Percentiles rank a stretch among this genome's conserved stretches.
Evolutionary conservation across 1,139 yeast species (phyloP).

Genomic region (Suhomyces bolitotheri): DNA sequence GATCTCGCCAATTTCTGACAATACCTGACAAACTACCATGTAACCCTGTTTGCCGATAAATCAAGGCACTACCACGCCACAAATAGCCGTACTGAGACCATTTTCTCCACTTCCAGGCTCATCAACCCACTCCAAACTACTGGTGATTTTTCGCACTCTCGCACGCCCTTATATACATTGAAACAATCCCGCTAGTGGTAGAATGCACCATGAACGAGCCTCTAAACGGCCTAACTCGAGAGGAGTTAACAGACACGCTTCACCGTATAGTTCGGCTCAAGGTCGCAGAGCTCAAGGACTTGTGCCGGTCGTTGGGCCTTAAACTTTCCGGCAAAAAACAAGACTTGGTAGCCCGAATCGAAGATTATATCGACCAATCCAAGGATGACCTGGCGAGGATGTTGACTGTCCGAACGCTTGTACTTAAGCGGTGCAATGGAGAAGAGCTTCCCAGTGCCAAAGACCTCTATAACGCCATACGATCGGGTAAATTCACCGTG

Average conservation of each 20-base stretch:
- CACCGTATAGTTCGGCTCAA: constrained; percentile 16
- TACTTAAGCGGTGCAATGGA: constrained; percentile 36
- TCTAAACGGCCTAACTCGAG: constrained; percentile 12
- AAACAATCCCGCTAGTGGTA: too few relatives aligned
- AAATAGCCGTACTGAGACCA: too few relatives aligned
- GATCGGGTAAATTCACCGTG: constrained; percentile 15
- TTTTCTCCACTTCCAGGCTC: too few relatives aligned
- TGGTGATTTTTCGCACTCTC: too few relatives aligned
- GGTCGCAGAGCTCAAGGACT: constrained; percentile 22
- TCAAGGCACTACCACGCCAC: too few relatives aligned
- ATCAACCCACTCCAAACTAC: too few relatives aligned
- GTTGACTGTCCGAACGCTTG: constrained; percentile 43
- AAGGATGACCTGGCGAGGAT: constrained; percentile 42
- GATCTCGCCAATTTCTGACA: too few relatives aligned
- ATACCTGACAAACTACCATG: too few relatives aligned
- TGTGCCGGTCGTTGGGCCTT: constrained; percentile 40
- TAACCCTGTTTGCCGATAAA: too few relatives aligned
- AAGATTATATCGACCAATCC: constrained; percentile 37
- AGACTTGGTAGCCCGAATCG: constrained; percentile 50
- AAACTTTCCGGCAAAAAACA: constrained; percentile 52
- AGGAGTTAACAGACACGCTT: constrained; percentile 16
- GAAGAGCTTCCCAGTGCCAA: constrained; percentile 39
- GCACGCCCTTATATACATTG: too few relatives aligned
- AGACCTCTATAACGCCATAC: constrained; percentile 28
- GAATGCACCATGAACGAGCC: constrained; percentile 10